phyloP scores from a whole-genome alignment of 1,139 yeast genomes.

The Sugiyamaella sp. region DNA sequence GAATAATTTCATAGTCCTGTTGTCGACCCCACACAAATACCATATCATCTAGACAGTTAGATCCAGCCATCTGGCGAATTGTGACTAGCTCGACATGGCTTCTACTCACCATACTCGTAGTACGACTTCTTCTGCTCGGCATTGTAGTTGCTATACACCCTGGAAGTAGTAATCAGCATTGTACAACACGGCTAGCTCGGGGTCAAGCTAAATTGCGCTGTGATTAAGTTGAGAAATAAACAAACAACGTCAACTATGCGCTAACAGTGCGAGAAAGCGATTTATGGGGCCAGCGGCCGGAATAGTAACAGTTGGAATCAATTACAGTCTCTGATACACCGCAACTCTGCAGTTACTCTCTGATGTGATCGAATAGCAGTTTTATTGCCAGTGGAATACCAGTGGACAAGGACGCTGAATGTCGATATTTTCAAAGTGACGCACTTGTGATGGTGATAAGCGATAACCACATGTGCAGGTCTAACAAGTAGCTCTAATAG shows the following conservation, averaged over 20 bases:
- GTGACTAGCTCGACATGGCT: background rate
- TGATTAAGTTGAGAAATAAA: background rate
- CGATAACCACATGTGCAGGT: background rate
- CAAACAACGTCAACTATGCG: too few relatives aligned
- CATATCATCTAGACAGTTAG: slow-evolving; percentile 40
- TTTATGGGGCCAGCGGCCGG: too few relatives aligned
- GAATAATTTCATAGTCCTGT: slow-evolving; percentile 76
- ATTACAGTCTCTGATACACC: background rate
- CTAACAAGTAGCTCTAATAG: background rate
- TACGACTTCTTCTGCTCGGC: slow-evolving; percentile 71
- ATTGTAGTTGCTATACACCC: slow-evolving; percentile 82
- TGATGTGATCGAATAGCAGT: too few relatives aligned
- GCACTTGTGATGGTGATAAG: background rate
- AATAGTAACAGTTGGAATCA: too few relatives aligned
- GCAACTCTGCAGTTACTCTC: background rate
- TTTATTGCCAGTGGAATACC: too few relatives aligned
- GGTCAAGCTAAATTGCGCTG: background rate
- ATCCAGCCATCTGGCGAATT: background rate
- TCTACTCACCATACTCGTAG: slow-evolving; percentile 71
- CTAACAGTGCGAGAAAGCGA: too few relatives aligned
- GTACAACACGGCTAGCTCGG: background rate
- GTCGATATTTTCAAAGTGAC: background rate
- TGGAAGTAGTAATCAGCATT: slow-evolving; percentile 52
- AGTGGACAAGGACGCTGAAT: too few relatives aligned
- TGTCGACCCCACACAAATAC: slow-evolving; percentile 57